phyloP scores from a whole-genome alignment of 169 alveolate genomes.

The Cryptosporidium ubiquitum region DNA sequence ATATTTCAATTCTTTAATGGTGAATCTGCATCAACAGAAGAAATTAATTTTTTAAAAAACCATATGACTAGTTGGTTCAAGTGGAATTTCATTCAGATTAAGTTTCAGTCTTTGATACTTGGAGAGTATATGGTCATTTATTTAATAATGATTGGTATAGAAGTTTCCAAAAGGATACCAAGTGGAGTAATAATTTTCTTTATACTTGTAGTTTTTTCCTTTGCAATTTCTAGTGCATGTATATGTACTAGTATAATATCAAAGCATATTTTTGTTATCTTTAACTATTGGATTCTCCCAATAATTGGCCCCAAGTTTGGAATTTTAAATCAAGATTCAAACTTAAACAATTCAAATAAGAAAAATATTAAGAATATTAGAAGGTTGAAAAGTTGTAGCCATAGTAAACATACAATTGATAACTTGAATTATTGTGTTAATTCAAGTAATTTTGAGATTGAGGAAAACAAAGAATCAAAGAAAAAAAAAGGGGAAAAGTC shows the following conservation, averaged over 20 bases:
- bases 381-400: neutral
- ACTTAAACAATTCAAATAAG: neutral
- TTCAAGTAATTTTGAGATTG: neutral
- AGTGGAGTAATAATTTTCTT: slow-evolving; percentile 34
- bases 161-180: slow-evolving; percentile 55
- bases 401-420: neutral
- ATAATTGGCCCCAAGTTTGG: neutral
- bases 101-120: slow-evolving; percentile 35
- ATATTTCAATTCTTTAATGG: slow-evolving; percentile 15
- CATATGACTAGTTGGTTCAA: slow-evolving; percentile 28
- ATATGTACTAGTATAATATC: slow-evolving; percentile 37
- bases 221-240: slow-evolving; percentile 51
- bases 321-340: neutral
- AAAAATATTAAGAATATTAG: neutral
- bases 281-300: slow-evolving; percentile 27
- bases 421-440: neutral
- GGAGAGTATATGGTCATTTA: slow-evolving; percentile 60
- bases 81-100: slow-evolving; percentile 25
- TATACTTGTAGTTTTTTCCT: slow-evolving; percentile 21
- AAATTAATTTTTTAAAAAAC: slow-evolving; percentile 13
- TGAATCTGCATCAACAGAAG: slow-evolving; percentile 2
- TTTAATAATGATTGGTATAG: slow-evolving; percentile 37
- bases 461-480: neutral
- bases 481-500: neutral
- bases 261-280: slow-evolving; percentile 31